Evolutionary conservation across 1,284 basidiomycete species (phyloP).

Genomic region (Moesziomyces parantarcticus): DNA sequence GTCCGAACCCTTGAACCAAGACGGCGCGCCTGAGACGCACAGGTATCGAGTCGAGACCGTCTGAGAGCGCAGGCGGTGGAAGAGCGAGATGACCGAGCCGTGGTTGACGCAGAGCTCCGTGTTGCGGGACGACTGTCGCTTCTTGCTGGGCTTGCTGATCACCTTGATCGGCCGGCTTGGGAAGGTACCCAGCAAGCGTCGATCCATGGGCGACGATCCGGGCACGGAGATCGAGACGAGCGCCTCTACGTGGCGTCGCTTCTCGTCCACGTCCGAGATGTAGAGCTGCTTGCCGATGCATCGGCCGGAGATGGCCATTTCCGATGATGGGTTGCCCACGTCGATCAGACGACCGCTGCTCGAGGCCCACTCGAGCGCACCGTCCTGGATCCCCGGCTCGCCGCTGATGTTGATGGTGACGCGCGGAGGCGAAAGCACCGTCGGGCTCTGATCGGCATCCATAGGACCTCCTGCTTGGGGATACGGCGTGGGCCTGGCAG

Average conservation of each 20-base stretch:
- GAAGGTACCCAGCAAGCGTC: constrained; percentile 77
- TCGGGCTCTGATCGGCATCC: constrained; percentile 64
- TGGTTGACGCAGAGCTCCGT: constrained; percentile 93
- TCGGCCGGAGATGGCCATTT: constrained; percentile 72
- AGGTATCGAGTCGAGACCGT: constrained; percentile 82
- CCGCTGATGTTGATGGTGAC: constrained; percentile 91
- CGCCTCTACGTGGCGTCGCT: constrained; percentile 59
- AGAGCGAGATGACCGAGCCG: constrained; percentile 92
- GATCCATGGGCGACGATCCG: constrained; percentile 74
- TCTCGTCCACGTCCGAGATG: constrained; percentile 79
- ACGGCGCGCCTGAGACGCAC: constrained; percentile 84
- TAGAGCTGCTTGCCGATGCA: constrained; percentile 89
- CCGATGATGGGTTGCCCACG: constrained; percentile 73
- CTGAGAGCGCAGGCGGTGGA: constrained; percentile 89
- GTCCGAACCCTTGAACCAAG: constrained; percentile 64
- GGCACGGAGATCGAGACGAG: constrained; percentile 79
- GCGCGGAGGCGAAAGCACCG: constrained; percentile 79
- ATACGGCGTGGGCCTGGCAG: constrained; percentile 65
- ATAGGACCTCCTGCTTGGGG: constrained; percentile 14
- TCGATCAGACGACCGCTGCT: constrained; percentile 84
- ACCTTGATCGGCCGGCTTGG: constrained; percentile 94
- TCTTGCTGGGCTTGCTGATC: constrained; percentile 79
- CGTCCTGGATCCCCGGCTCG: constrained; percentile 83
- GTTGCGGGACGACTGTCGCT: constrained; percentile 84
- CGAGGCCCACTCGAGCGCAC: constrained; percentile 84